Base-by-base conservation (phyloP, 2,329 filamentous ascomycete species). In the Ophiosphaerella narmari region DNA sequence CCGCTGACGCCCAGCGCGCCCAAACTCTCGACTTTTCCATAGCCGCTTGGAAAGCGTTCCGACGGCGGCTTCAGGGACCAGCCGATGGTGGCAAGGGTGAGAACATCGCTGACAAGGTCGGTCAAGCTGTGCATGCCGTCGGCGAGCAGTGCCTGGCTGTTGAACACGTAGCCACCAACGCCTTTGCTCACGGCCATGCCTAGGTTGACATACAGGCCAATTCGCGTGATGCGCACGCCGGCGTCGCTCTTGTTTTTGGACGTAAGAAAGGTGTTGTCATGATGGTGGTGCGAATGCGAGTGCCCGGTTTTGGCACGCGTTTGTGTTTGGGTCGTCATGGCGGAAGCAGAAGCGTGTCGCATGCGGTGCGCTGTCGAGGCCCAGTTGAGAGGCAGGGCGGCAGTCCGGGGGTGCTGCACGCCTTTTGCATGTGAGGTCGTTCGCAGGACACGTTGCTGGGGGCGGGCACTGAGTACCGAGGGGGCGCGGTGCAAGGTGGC, bases 11-110 rank as follows among this genome's bases (percentile, higher is more conserved):
- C 94, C 51, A 99, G 78, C 18, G 91, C 94, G 16, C 94, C 94
- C 68, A 99, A 77, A 66, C 91, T 96, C 79, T 99, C 94, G n/a
- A 99, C 84, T 78, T 99, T 99, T 70, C 94, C 94, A 70, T 96
- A 99, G 1, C 94, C 94, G 65, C 86, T 85, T 2, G 94, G 94
- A 70, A 96, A 99, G 35, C 83, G 83, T 46, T 88, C 82, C 9
- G 89, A 90, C 0, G 94, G 91, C 5, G 90, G 87, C 65, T 89
- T 91, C 52, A 97, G 77, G 52, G 92, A 96, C 86, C 90, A 96
- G 16, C 92, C 93, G 39, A 99, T 92, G 8, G 94, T 99, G 13
- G 90, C 90, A 16, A 99, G 82, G 1, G 94, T 99, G 73, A 97
- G 86, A 63, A 99, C 82, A 73, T 99, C 94, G 45, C 92, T 97